These are phyloP conservation scores for Fusarium sp. DNA, from an alignment of 2,329 filamentous ascomycete species.

Conservation along the genomic window DNA sequence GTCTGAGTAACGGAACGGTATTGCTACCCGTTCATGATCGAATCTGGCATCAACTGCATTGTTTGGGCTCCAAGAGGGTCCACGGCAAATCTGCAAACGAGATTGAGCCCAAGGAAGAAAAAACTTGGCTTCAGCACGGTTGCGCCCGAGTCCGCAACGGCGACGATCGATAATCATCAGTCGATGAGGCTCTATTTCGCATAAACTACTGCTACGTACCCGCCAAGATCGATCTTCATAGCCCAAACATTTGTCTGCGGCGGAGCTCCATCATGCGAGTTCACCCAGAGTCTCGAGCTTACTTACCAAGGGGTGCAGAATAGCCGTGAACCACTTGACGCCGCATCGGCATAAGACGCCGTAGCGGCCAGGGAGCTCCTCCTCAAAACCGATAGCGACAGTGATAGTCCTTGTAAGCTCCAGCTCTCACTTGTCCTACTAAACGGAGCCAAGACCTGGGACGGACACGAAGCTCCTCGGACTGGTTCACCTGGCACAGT, in stretches of 20 bases:
- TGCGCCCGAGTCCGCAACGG: slow-evolving; percentile 10
- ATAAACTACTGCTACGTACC: slow-evolving; percentile 15
- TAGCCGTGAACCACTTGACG: slow-evolving; percentile 8
- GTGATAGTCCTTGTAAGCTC: slow-evolving; percentile 12
- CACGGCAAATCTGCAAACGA: slow-evolving; percentile 7
- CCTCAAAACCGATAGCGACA: slow-evolving; percentile 9
- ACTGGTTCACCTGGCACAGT: slow-evolving; percentile 20
- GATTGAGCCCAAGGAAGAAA: slow-evolving; percentile 5
- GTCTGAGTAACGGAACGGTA: slow-evolving; percentile 15
- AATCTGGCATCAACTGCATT: slow-evolving; percentile 29
- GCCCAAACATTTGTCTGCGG: not conserved
- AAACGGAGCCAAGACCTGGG: slow-evolving; percentile 12
- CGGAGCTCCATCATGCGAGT: slow-evolving; percentile 10
- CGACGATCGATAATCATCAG: slow-evolving; percentile 17
- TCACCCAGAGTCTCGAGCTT: slow-evolving; percentile 1
- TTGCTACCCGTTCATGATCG: slow-evolving; percentile 4
- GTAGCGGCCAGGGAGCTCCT: slow-evolving; percentile 5
- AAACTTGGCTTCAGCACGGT: slow-evolving; percentile 32
- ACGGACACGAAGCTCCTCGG: slow-evolving; percentile 9
- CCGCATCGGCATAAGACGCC: slow-evolving; percentile 19
- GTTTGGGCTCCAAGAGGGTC: slow-evolving; percentile 23
- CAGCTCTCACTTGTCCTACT: slow-evolving; percentile 19
- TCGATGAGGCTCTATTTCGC: slow-evolving; percentile 32
- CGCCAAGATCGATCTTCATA: slow-evolving; percentile 27
- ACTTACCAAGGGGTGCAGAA: slow-evolving; percentile 6